phyloP scores from a whole-genome alignment of 2,329 filamentous ascomycete genomes.

The Colletotrichum destructivum region DNA sequence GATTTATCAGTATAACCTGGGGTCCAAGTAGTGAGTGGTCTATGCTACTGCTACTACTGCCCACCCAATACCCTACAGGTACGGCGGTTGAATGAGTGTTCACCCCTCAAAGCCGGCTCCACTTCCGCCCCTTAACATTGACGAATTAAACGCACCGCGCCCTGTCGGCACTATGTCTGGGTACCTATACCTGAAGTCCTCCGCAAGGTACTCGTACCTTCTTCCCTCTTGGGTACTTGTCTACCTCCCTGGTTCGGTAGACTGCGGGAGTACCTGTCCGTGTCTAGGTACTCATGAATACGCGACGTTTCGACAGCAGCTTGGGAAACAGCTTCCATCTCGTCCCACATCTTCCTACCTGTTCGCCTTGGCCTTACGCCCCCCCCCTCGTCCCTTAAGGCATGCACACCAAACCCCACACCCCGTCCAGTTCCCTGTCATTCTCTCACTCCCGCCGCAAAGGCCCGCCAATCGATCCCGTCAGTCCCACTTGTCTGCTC shows the following conservation, averaged over 20 bases:
- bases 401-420: background rate
- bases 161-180: constrained; percentile 34
- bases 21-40: too few species aligned
- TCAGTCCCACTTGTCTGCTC: constrained; percentile 17
- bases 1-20: background rate
- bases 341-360: background rate
- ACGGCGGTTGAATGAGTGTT: background rate
- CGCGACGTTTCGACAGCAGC: constrained; percentile 35
- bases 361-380: background rate
- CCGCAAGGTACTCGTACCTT: too few species aligned
- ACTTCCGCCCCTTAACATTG: constrained; percentile 13
- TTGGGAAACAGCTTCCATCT: constrained; percentile 23
- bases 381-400: background rate
- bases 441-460: background rate
- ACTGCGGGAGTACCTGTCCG: too few species aligned
- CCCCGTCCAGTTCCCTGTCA: constrained; percentile 3
- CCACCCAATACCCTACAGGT: too few species aligned
- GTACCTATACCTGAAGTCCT: background rate
- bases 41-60: too few species aligned
- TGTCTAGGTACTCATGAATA: background rate
- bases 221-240: too few species aligned
- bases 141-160: constrained; percentile 20
- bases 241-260: too few species aligned
- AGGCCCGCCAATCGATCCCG: constrained; percentile 10
- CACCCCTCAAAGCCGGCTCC: background rate